Conservation (phyloP, 2,329 filamentous ascomycete genomes). For the Pseudocercospora vitis region DNA sequence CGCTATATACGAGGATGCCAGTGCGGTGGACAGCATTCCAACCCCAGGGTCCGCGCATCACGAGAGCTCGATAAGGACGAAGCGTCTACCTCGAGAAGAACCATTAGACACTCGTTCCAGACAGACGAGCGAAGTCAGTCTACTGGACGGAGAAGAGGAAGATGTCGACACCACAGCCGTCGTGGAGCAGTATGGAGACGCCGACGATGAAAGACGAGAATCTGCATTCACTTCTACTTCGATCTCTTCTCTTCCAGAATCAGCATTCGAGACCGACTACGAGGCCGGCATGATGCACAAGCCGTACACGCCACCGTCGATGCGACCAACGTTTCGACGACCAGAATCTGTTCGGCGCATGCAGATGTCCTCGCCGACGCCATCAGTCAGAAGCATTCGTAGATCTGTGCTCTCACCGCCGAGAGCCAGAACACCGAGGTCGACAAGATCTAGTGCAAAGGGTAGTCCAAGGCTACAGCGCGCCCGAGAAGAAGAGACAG, state of each 20-base stretch:
- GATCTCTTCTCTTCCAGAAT: slow-evolving; percentile 38
- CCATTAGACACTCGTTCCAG: not conserved
- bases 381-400: slow-evolving; percentile 52
- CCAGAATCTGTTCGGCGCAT: slow-evolving; percentile 68
- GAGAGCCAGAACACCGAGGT: slow-evolving; percentile 52
- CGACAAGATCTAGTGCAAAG: slow-evolving; percentile 40
- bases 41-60: not conserved
- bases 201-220: slow-evolving; percentile 24
- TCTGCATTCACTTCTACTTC: slow-evolving; percentile 34
- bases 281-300: slow-evolving; percentile 25
- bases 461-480: slow-evolving; percentile 51
- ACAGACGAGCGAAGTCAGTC: not conserved
- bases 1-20: slow-evolving; percentile 22
- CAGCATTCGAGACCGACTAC: slow-evolving; percentile 31
- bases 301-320: slow-evolving; percentile 58
- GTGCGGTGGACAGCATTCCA: slow-evolving; percentile 11
- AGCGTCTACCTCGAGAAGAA: not conserved
- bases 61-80: not conserved
- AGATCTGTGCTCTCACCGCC: slow-evolving; percentile 33
- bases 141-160: slow-evolving; percentile 1
- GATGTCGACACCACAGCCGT: slow-evolving; percentile 8
- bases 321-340: slow-evolving; percentile 66
- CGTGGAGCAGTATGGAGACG: slow-evolving; percentile 14
- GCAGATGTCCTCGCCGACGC: slow-evolving; percentile 68
- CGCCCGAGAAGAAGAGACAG: slow-evolving; percentile 16